These are phyloP conservation scores for Gigaspora rosea DNA, from an alignment of 192 early-diverging fungal genomes.

Conservation along the genomic window DNA sequence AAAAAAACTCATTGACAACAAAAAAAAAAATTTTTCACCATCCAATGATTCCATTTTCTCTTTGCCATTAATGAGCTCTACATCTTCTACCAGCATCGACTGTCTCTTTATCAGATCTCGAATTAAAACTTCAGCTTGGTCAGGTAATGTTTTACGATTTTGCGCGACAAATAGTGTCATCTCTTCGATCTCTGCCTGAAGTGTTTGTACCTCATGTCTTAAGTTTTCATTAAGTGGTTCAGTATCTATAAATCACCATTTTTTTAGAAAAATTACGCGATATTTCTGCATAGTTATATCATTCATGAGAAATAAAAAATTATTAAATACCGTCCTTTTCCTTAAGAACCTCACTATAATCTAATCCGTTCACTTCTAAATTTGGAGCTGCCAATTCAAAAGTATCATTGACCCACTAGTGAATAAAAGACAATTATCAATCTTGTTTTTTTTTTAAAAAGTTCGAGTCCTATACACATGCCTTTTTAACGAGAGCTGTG, in stretches of 20 bases:
- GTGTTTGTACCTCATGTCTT: neutral
- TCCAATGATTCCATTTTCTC: neutral
- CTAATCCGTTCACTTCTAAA: constrained; percentile 9
- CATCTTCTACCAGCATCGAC: neutral
- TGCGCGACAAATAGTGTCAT: neutral
- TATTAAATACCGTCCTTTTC: neutral
- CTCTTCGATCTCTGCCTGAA: neutral
- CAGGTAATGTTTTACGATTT: constrained; percentile 2
- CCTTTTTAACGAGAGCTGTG: neutral
- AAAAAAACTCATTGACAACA: too few relatives aligned
- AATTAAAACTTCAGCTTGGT: neutral
- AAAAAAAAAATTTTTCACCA: neutral
- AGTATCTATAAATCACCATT: neutral
- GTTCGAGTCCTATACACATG: neutral
- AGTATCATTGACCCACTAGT: constrained; percentile 16
- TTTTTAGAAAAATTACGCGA: too few relatives aligned
- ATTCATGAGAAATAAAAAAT: too few relatives aligned
- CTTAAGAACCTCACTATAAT: constrained; percentile 12
- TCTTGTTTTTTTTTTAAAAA: neutral
- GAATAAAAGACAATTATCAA: neutral
- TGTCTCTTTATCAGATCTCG: neutral
- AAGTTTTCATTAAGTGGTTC: constrained; percentile 8
- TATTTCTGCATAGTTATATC: too few relatives aligned
- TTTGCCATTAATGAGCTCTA: neutral
- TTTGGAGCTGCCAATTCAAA: constrained; percentile 14